Evolutionary conservation across 2,329 filamentous ascomycete genomes (phyloP).

Genomic region (Zasmidium cellare): DNA sequence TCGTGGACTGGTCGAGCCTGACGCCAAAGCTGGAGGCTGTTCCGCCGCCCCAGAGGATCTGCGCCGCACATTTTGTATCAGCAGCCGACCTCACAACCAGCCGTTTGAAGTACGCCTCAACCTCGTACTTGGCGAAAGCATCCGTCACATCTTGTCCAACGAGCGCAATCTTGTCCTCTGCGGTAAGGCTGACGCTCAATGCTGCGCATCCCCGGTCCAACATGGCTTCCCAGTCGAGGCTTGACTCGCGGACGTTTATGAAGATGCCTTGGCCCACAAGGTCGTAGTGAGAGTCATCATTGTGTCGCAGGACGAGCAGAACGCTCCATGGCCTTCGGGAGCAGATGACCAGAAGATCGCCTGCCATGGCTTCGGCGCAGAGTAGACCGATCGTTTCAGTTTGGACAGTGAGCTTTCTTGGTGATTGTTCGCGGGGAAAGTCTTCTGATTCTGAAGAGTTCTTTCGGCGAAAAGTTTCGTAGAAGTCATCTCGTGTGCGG

Average conservation of each 20-base stretch:
- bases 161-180: neutral
- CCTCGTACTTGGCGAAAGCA: too few relatives aligned
- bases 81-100: too few relatives aligned
- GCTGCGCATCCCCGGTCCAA: neutral
- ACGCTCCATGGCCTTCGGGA: too few relatives aligned
- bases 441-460: neutral
- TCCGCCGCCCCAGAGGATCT: too few relatives aligned
- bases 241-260: too few relatives aligned
- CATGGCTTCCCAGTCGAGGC: too few relatives aligned
- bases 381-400: neutral
- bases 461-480: neutral
- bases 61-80: too few relatives aligned
- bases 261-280: neutral
- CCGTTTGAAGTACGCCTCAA: too few relatives aligned
- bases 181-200: neutral
- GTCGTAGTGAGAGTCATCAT: neutral
- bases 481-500: too few relatives aligned
- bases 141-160: neutral
- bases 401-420: neutral
- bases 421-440: too few relatives aligned
- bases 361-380: neutral
- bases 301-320: neutral
- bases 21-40: too few relatives aligned
- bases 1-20: too few relatives aligned
- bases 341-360: neutral